Evolutionary conservation across 768 basidiomycete genomes (phyloP).

Genomic region (Macrolepiota albuminosa): DNA sequence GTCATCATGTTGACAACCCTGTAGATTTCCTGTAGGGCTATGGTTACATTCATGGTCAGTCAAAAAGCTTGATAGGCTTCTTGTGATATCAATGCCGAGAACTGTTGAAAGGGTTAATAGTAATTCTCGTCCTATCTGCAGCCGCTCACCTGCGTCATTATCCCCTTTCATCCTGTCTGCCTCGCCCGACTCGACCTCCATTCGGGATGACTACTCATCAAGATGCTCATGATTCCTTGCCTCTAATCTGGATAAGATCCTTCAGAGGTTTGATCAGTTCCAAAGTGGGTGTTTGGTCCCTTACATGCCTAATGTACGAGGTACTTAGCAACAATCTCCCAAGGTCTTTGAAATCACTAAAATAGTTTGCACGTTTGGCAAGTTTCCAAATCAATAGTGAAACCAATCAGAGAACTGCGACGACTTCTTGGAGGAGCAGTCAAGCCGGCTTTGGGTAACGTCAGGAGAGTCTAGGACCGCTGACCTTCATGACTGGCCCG

Average conservation of each 20-base stretch:
- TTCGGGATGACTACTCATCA: neutral
- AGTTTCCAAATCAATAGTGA: conserved; percentile 5
- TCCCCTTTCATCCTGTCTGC: neutral
- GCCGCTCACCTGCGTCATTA: neutral
- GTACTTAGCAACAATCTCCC: conserved; percentile 5
- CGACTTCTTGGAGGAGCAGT: neutral
- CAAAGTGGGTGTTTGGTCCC: conserved; percentile 3
- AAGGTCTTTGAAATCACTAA: neutral
- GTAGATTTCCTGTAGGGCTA: neutral
- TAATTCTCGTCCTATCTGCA: neutral
- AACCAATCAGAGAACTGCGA: neutral
- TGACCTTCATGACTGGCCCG: conserved; percentile 4
- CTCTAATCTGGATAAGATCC: neutral
- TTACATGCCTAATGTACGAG: conserved; percentile 3
- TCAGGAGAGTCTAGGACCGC: conserved; percentile 3
- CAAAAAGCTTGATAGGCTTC: conserved; percentile 3
- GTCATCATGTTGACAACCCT: neutral
- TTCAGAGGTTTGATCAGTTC: neutral
- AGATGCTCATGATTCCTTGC: conserved; percentile 10
- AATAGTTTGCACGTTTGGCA: conserved; percentile 4
- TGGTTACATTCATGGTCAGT: conserved; percentile 7
- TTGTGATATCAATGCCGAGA: neutral
- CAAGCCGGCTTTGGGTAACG: neutral
- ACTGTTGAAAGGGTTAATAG: neutral
- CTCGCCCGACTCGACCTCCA: conserved; percentile 3